phyloP scores from a whole-genome alignment of 1,284 basidiomycete genomes.

The Boletellus sp. region DNA sequence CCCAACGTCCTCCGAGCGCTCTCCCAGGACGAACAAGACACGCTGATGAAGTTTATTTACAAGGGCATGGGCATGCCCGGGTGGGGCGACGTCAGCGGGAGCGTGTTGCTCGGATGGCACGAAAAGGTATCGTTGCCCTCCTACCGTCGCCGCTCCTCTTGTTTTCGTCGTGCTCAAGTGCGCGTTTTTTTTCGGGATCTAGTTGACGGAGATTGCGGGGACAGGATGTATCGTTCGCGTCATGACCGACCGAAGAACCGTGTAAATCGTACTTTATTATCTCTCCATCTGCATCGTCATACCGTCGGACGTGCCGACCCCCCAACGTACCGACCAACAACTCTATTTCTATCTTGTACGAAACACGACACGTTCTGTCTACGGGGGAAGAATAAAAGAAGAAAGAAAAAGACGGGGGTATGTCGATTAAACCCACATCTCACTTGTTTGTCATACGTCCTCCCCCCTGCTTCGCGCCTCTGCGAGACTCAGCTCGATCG shows the following conservation, averaged over 20 bases:
- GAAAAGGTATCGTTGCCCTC: slow-evolving; percentile 21
- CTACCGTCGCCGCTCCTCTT: background rate
- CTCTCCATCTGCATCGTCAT: too few species aligned
- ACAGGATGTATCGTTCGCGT: slow-evolving; percentile 96
- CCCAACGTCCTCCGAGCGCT: slow-evolving; percentile 72
- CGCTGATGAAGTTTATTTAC: slow-evolving; percentile 98
- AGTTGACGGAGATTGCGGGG: slow-evolving; percentile 95
- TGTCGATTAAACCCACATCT: background rate
- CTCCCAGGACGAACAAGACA: slow-evolving; percentile 81
- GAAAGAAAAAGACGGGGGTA: background rate
- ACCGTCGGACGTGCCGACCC: too few species aligned
- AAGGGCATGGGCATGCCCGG: slow-evolving; percentile 89
- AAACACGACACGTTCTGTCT: background rate
- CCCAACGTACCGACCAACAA: background rate
- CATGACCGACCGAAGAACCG: slow-evolving; percentile 89
- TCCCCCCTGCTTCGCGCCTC: slow-evolving; percentile 47
- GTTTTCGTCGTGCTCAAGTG: background rate
- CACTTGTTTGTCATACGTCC: slow-evolving; percentile 8
- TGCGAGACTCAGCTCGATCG: slow-evolving; percentile 54
- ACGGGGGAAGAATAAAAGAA: background rate
- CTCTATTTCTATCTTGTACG: background rate
- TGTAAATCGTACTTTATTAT: slow-evolving; percentile 40
- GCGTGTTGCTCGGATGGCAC: slow-evolving; percentile 65
- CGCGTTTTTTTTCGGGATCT: background rate
- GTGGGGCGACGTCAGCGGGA: slow-evolving; percentile 82